Evolutionary conservation across 768 basidiomycete species (phyloP), one percentile per base, ranked within the genome.

Genomic region (Amanita pseudoporphyria): DNA sequence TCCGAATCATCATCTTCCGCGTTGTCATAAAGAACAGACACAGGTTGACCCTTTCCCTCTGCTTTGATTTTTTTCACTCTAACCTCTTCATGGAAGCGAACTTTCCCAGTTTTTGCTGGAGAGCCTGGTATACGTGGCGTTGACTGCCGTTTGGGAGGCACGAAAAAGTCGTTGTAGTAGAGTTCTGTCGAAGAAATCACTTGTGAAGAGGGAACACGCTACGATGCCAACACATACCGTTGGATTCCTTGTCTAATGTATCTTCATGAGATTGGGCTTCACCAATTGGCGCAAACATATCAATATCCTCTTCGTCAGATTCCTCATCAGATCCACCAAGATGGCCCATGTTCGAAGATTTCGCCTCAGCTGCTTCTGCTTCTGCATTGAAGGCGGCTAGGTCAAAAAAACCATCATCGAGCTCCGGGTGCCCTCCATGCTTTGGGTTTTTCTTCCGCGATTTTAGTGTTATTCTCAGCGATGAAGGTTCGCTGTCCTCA

Each of bases 341-440:
- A 22, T 66, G 69, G 16, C 89, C 91, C 58, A 69, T 70, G 2
- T 82, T 81, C 9, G 77, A 72, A 13, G 68, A 71, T 51, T 66
- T 74, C 12, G 82, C 77, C 63, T 95, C 93, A 2, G 81, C 77
- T 56, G 77, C 78, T 62, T 89, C 87, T 2, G 84, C 84, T 62
- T 92, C 81, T 2, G 81, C 74, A 58, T 98, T 96, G 71, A 99
- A 99, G 16, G 79, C 73, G 24, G 79, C 78, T 41, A 99, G 74
- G 53, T 85, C 76, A 66, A 98, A 98, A 69, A 98, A 98, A 12
- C 73, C 80, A 61, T 98, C 95, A 63, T 97, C 84, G 24, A 97
- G 76, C 37, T 74, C 73, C 36, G 64, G 58, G 19, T 39, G 47
- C 5, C 38, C 14, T 1, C 36, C 50, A 42, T 44, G 39, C 45